A percentile compares a stretch with the other conserved stretches of the same genome.
phyloP scores from a whole-genome alignment of 78 protist genomes.

The Neovahlkampfia damariscottae region DNA sequence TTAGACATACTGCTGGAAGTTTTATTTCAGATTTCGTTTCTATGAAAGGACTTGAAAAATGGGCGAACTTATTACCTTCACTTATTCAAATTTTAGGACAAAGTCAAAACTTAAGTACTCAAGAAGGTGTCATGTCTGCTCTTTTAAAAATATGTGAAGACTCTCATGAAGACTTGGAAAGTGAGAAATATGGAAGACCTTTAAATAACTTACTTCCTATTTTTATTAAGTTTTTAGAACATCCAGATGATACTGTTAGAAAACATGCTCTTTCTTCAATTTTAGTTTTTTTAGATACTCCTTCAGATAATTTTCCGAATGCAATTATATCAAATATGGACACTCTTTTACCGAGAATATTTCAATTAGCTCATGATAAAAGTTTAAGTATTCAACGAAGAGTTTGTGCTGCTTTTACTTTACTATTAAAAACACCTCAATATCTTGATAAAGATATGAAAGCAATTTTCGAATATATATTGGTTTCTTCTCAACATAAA shows the following conservation, averaged over 20 bases:
- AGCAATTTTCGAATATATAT: neutral
- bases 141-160: neutral
- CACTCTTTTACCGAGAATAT: neutral
- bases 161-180: neutral
- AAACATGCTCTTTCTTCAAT: neutral
- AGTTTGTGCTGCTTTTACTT: neutral
- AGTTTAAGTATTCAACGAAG: neutral
- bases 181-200: neutral
- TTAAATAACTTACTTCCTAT: neutral
- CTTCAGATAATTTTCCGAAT: neutral
- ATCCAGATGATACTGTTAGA: neutral
- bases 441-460: neutral
- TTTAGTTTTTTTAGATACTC: neutral
- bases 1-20: neutral
- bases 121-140: neutral
- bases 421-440: neutral
- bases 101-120: neutral
- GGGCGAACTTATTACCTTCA: neutral
- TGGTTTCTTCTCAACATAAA: neutral
- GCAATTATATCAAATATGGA: neutral
- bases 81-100: neutral
- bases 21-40: neutral
- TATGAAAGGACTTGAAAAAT: neutral
- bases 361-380: neutral
- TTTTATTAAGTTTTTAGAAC: neutral